Percentiles rank a stretch among this genome's conserved stretches.
phyloP scores from a whole-genome alignment of 768 basidiomycete species.

The Gyrodon lividus region DNA sequence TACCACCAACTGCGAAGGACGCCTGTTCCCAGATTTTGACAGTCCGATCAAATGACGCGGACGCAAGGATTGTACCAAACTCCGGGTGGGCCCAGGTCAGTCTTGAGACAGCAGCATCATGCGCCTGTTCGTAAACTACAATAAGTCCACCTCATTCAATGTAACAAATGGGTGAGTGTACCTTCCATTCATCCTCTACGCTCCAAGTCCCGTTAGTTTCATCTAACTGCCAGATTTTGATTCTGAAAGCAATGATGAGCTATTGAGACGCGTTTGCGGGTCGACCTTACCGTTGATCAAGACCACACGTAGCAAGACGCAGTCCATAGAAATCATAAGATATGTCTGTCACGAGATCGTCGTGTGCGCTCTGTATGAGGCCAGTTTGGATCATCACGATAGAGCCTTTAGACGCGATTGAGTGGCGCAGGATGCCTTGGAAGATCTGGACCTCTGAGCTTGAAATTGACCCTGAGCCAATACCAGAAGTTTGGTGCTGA shows the following conservation, averaged over 20 bases:
- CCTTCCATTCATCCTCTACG: slow-evolving; percentile 91
- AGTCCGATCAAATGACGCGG: slow-evolving; percentile 85
- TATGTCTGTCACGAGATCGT: slow-evolving; percentile 80
- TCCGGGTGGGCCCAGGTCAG: slow-evolving; percentile 92
- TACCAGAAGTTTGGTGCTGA: not conserved
- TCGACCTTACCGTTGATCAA: slow-evolving; percentile 69
- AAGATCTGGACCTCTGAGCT: too few relatives aligned
- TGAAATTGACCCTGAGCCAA: not conserved
- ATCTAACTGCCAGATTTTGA: slow-evolving; percentile 84
- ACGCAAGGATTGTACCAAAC: slow-evolving; percentile 85
- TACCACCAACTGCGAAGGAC: slow-evolving; percentile 28
- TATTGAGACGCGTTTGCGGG: slow-evolving; percentile 1
- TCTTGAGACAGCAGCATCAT: slow-evolving; percentile 85
- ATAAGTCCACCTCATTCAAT: not conserved
- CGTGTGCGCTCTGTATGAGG: slow-evolving; percentile 74
- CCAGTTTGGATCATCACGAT: slow-evolving; percentile 72
- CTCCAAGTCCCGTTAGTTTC: slow-evolving; percentile 72
- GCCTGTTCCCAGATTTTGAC: slow-evolving; percentile 91
- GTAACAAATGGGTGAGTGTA: slow-evolving; percentile 24
- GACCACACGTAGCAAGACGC: slow-evolving; percentile 73
- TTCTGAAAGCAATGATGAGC: slow-evolving; percentile 37
- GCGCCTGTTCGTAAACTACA: slow-evolving; percentile 61
- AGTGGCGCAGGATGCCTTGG: not conserved
- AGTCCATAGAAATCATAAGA: slow-evolving; percentile 91
- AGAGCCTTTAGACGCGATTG: not conserved